A percentile compares a stretch with the other conserved stretches of the same genome.
phyloP scores from a whole-genome alignment of 176 grass and related monocot genomes.

The Zea mays region Zm-B73-REFERENCE-NAM-5.0 NC_050105.1:111864001-111864500 shows the following conservation, averaged over 20 bases:
- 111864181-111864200: constrained; percentile 69
- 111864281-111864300: constrained; percentile 13
- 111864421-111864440: neutral
- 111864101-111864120: neutral
- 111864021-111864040: constrained; percentile 81
- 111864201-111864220: constrained; percentile 53
- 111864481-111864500: neutral
- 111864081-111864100: neutral
- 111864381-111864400: neutral
- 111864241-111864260: constrained; percentile 5
- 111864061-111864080: constrained; percentile 32
- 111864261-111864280: constrained; percentile 8
- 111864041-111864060: constrained; percentile 78
- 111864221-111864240: neutral
- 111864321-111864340: neutral
- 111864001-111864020: constrained; percentile 88
- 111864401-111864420: neutral
- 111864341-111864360: neutral
- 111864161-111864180: constrained; percentile 91
- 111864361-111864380: neutral
- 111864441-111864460: neutral
- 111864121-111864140: constrained; percentile 22
- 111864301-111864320: constrained; percentile 4
- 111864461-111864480: constrained; percentile 19
- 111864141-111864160: constrained; percentile 65